phyloP scores from a whole-genome alignment of 768 basidiomycete genomes.

The Mycena leptocephala region DNA sequence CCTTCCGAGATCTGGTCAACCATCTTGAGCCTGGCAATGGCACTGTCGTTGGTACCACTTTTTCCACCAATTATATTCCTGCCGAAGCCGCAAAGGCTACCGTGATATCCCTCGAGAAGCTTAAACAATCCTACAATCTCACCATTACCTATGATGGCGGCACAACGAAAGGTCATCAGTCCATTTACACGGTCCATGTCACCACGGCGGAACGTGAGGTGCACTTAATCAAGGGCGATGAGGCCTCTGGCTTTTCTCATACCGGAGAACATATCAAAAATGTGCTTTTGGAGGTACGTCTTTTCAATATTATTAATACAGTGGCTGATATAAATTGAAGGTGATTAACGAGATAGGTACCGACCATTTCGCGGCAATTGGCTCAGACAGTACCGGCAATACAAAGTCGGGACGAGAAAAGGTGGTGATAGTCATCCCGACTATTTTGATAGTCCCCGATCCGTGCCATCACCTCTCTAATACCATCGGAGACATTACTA shows the following conservation, averaged over 20 bases:
- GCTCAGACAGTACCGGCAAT: conserved; percentile 44
- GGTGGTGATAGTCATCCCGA: conserved; percentile 17
- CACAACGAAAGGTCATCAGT: conserved; percentile 22
- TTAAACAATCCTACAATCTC: conserved; percentile 21
- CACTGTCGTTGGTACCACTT: conserved; percentile 10
- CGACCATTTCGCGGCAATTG: conserved; percentile 26
- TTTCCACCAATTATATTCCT: conserved; percentile 33
- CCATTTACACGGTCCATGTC: conserved; percentile 40
- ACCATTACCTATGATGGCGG: conserved; percentile 42
- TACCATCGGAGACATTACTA: conserved; percentile 31
- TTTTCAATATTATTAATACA: background rate
- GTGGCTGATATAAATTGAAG: conserved; percentile 3
- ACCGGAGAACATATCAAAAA: conserved; percentile 36
- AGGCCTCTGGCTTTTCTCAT: conserved; percentile 39
- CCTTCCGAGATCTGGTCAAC: conserved; percentile 20
- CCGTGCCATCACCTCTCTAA: conserved; percentile 37
- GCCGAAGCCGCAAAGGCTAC: conserved; percentile 34
- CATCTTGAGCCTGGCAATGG: conserved; percentile 13
- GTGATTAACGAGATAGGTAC: conserved; percentile 36
- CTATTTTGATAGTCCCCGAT: conserved; percentile 37
- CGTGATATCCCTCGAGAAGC: too few relatives aligned
- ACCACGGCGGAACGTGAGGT: conserved; percentile 24
- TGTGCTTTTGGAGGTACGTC: conserved; percentile 17
- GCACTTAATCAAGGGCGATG: conserved; percentile 39
- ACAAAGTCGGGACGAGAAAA: conserved; percentile 26